Conservation (phyloP, 495 filamentous ascomycete species). For the Friedmanniomyces simplex region DNA sequence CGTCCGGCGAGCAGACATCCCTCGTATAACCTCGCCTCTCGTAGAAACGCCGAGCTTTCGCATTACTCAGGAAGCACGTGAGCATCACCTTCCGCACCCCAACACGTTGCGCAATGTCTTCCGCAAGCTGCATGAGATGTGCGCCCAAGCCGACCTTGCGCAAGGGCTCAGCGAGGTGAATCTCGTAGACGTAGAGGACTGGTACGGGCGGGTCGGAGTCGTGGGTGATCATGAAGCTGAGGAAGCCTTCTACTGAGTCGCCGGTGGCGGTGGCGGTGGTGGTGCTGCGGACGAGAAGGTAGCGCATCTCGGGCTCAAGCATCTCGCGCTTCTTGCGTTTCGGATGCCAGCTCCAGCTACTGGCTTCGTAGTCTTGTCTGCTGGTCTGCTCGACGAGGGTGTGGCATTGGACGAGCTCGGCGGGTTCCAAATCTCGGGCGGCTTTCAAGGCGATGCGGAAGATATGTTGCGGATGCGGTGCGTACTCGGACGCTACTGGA, state of each 20-base stretch:
- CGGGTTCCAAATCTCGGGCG: slow-evolving; percentile 36
- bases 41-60: slow-evolving; percentile 54
- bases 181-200: slow-evolving; percentile 82
- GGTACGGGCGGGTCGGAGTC: slow-evolving; percentile 65
- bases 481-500: too few relatives aligned
- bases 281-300: slow-evolving; percentile 24
- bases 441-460: slow-evolving; percentile 38
- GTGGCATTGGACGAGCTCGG: slow-evolving; percentile 58
- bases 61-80: slow-evolving; percentile 66
- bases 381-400: slow-evolving; percentile 62
- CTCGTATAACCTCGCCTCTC: slow-evolving; percentile 51
- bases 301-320: slow-evolving; percentile 50
- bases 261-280: neutral
- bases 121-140: slow-evolving; percentile 27
- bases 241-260: slow-evolving; percentile 43
- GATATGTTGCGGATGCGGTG: too few relatives aligned
- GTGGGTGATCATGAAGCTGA: slow-evolving; percentile 73
- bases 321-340: slow-evolving; percentile 64
- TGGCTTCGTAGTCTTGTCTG: slow-evolving; percentile 51
- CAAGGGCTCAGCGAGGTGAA: slow-evolving; percentile 53
- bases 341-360: slow-evolving; percentile 58
- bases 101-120: slow-evolving; percentile 23
- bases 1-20: slow-evolving; percentile 14
- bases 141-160: slow-evolving; percentile 40
- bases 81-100: slow-evolving; percentile 69